Percentiles rank a stretch among this genome's conserved stretches.
phyloP scores from a whole-genome alignment of 2,329 filamentous ascomycete genomes.

The Macrophomina pseudophaseolina region DNA sequence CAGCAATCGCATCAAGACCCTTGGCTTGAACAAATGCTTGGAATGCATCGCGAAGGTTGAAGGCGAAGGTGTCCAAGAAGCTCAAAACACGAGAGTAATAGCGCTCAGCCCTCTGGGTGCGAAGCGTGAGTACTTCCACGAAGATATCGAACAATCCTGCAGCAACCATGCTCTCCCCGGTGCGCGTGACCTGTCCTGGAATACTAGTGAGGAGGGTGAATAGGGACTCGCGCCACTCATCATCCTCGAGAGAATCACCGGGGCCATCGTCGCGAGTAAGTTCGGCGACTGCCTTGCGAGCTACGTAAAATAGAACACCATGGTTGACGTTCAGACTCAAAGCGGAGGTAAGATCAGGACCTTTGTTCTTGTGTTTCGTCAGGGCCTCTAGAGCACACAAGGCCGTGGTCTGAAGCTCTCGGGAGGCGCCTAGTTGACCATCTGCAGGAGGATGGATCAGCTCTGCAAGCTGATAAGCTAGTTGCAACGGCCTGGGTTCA shows the following conservation, averaged over 20 bases:
- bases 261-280: constrained; percentile 60
- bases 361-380: constrained; percentile 75
- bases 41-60: constrained; percentile 83
- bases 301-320: constrained; percentile 89
- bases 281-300: constrained; percentile 86
- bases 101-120: constrained; percentile 80
- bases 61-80: constrained; percentile 87
- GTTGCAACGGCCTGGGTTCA: constrained; percentile 84
- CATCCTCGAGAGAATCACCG: constrained; percentile 52
- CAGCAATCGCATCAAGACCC: constrained; percentile 88
- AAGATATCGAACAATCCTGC: constrained; percentile 89
- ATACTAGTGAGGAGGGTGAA: constrained; percentile 88
- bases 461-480: constrained; percentile 91
- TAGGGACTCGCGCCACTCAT: constrained; percentile 88
- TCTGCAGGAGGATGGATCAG: constrained; percentile 82
- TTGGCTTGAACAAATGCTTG: constrained; percentile 79
- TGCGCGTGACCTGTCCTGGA: constrained; percentile 69
- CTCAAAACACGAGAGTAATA: constrained; percentile 83
- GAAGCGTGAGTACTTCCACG: constrained; percentile 83
- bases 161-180: constrained; percentile 82
- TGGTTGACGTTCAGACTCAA: constrained; percentile 96
- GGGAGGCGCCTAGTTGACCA: constrained; percentile 69
- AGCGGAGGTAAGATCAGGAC: constrained; percentile 84
- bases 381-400: constrained; percentile 85
- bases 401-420: constrained; percentile 80